Conservation (phyloP, 1,284 basidiomycete species). For the Tilletiaria anomala region DNA sequence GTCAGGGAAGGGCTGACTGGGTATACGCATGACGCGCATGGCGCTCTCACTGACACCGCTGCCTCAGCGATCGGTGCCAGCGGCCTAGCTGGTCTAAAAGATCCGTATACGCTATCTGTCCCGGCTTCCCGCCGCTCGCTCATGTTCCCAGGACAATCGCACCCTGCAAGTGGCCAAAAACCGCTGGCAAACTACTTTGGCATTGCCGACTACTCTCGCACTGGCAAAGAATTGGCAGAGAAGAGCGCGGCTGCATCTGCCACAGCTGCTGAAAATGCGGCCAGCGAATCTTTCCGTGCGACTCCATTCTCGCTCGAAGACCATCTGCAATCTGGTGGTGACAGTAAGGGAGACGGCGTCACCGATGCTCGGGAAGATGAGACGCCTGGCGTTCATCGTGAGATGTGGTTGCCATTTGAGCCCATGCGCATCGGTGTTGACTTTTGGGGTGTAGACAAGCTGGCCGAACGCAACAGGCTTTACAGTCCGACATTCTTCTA, state of each 20-base stretch:
- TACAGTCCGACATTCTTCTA: constrained; percentile 45
- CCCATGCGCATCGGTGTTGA: constrained; percentile 55
- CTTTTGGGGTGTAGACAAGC: constrained; percentile 69
- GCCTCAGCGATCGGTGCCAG: background rate
- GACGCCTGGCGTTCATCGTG: constrained; percentile 11
- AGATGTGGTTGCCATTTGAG: constrained; percentile 10
- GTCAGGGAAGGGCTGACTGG: background rate
- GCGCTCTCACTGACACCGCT: background rate
- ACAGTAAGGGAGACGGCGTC: background rate
- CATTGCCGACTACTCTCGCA: constrained; percentile 18
- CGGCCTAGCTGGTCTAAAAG: constrained; percentile 3
- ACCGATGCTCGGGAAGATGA: background rate
- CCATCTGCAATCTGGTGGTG: constrained; percentile 2
- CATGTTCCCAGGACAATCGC: no score
- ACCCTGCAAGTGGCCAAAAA: constrained; percentile 1
- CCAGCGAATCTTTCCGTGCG: no score
- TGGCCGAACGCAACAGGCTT: constrained; percentile 59
- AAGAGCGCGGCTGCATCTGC: no score
- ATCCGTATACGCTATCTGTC: constrained; percentile 12
- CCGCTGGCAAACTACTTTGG: no score
- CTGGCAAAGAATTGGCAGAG: constrained; percentile 19
- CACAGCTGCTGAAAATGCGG: no score
- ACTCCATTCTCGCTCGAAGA: background rate
- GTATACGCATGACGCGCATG: background rate
- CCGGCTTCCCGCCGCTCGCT: constrained; percentile 1